Base-by-base conservation (phyloP, 2,329 filamentous ascomycete genomes). In the Trichophyton verrucosum region DNA sequence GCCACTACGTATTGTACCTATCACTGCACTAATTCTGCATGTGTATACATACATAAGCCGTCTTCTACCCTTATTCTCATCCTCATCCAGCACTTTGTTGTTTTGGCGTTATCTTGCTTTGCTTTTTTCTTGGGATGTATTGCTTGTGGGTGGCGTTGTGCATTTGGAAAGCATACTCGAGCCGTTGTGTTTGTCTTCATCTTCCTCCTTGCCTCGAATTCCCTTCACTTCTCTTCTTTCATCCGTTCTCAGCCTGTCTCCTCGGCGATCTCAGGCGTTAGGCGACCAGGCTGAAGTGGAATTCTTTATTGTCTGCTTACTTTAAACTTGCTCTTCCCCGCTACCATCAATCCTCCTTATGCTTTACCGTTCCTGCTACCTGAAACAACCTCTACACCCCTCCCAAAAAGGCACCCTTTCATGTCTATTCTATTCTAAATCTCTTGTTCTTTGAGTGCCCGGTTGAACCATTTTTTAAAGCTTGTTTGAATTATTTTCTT, bases 91-190 rank as follows among this genome's bases (percentile, higher is more conserved):
- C 49, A 55, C 49, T 27, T 55, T 30, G 24, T 9, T 36, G 58
- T 42, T 61, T 60, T 62, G 51, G 56, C 57, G 57, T 61, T 44
- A 57, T 44, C 60, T 46, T 49, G 40, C 24, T 30, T 47, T 46
- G 57, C 57, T 51, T 44, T 51, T 51, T 36, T 59, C 47, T 46
- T 59, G 57, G 40, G 57, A 47, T 59, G 40, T 36, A 36, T 55
- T 36, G 49, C 57, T 46, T 59, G 15, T 17, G 17, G 57, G 57
- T 59, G 57, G 57, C 57, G 57, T 59, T 59, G 13, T 57, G 55
- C 38, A 57, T 40, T 57, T 57, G 55, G 55, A 57, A 57, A 57
- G 55, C 55, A 57, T 59, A 33, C 57, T 49, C 40, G 27, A 46
- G 30, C 47, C 47, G 42, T 44, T 46, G 42, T 49, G 33, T 36